These are phyloP conservation scores for Xylaria sp. DNA, from an alignment of 2,329 filamentous ascomycete species.

Conservation along the genomic window DNA sequence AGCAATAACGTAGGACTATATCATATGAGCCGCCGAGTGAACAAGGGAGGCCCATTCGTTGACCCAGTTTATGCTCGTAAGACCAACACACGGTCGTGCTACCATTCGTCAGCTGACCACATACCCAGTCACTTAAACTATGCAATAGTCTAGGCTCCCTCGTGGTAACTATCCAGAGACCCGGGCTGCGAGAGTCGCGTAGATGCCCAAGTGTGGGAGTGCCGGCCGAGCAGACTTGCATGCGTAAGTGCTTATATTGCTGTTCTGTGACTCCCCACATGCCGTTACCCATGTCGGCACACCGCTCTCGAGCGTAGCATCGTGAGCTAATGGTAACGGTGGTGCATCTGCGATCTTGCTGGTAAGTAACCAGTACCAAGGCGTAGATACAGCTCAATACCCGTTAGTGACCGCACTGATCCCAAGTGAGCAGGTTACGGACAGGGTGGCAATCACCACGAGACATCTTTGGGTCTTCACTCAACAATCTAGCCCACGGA, in stretches of 20 bases:
- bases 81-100: not conserved
- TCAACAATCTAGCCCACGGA: not conserved
- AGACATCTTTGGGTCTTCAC: not conserved
- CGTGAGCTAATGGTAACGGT: not conserved
- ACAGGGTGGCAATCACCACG: not conserved
- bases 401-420: not conserved
- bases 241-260: constrained; percentile 13
- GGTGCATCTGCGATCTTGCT: not conserved
- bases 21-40: not conserved
- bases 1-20: not conserved
- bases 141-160: not conserved
- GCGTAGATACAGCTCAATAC: not conserved
- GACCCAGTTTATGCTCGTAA: not conserved
- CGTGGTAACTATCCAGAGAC: constrained; percentile 20
- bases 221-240: constrained; percentile 1
- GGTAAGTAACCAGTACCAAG: too few relatives aligned
- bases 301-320: constrained; percentile 27
- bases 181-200: constrained; percentile 15
- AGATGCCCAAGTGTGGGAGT: not conserved
- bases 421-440: constrained; percentile 13
- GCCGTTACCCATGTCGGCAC: constrained; percentile 13
- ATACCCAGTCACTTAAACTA: not conserved
- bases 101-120: constrained; percentile 11
- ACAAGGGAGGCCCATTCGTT: not conserved
- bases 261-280: constrained; percentile 41